phyloP scores from a whole-genome alignment of 192 early-diverging fungal species.

The Coemansia sp. region DNA sequence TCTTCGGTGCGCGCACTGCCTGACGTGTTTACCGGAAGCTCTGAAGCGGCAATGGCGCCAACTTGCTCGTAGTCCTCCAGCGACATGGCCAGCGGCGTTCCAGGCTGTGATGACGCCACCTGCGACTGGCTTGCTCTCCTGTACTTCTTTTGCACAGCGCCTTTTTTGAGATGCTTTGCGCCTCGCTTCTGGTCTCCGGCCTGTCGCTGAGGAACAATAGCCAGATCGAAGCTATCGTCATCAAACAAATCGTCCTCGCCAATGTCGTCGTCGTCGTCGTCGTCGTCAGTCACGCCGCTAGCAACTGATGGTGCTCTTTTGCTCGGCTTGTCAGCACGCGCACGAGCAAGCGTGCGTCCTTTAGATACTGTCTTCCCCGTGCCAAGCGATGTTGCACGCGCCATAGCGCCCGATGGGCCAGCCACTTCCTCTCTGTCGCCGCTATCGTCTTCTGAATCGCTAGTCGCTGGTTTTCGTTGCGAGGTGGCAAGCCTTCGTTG shows the following conservation, averaged over 20 bases:
- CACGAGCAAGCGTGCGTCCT: background rate
- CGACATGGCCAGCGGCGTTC: conserved; percentile 17
- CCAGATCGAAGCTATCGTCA: conserved; percentile 6
- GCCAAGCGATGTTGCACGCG: background rate
- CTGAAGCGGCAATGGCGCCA: background rate
- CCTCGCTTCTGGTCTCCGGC: background rate
- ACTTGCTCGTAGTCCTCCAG: background rate
- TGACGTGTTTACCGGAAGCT: conserved; percentile 55
- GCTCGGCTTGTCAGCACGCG: background rate
- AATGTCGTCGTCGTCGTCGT: background rate
- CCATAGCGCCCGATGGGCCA: background rate
- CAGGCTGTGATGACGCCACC: conserved; percentile 17
- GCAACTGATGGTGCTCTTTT: background rate
- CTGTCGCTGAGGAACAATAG: conserved; percentile 4
- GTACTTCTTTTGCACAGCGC: conserved; percentile 2
- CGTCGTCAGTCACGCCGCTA: conserved; percentile 4
- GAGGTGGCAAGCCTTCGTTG: background rate
- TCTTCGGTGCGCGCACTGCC: conserved; percentile 85
- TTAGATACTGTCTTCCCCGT: background rate
- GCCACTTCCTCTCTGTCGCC: background rate
- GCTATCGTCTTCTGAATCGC: background rate
- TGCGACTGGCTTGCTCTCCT: conserved; percentile 20
- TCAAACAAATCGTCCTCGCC: background rate
- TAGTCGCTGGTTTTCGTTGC: background rate
- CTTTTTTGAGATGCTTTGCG: conserved; percentile 1